Conservation (phyloP, 306 rosid species). For the Astragalus membranaceus region DNA sequence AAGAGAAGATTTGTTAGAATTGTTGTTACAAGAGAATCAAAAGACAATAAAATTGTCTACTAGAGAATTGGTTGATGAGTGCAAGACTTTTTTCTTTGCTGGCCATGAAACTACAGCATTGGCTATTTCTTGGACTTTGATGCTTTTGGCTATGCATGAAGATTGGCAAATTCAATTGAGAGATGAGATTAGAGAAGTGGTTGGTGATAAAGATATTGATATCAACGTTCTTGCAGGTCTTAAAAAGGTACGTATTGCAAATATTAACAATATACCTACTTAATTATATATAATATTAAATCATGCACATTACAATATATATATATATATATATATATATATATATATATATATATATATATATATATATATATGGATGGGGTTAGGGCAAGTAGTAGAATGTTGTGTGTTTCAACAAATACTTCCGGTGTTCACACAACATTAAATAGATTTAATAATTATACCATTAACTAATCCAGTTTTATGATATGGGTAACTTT, state of each 20-base stretch:
- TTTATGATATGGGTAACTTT: no score
- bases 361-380: no score
- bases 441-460: no score
- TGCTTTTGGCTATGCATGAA: slow-evolving; percentile 51
- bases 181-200: slow-evolving; percentile 56
- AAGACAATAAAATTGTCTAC: slow-evolving; percentile 27
- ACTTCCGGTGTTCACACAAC: no score
- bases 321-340: no score
- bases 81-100: slow-evolving; percentile 86
- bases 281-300: not conserved
- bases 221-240: slow-evolving; percentile 42
- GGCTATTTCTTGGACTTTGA: slow-evolving; percentile 77
- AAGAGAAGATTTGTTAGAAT: slow-evolving; percentile 49
- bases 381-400: no score
- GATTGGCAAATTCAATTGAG: slow-evolving; percentile 68
- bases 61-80: slow-evolving; percentile 63
- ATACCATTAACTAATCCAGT: no score
- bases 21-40: slow-evolving; percentile 41
- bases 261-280: not conserved
- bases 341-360: no score
- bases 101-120: slow-evolving; percentile 94
- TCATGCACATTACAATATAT: not conserved
- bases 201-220: slow-evolving; percentile 41
- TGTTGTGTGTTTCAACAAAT: no score
- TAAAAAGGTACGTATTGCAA: slow-evolving; percentile 43